Evolutionary conservation across 306 rosid species (phyloP).

Genomic region (Betula pendula): DNA sequence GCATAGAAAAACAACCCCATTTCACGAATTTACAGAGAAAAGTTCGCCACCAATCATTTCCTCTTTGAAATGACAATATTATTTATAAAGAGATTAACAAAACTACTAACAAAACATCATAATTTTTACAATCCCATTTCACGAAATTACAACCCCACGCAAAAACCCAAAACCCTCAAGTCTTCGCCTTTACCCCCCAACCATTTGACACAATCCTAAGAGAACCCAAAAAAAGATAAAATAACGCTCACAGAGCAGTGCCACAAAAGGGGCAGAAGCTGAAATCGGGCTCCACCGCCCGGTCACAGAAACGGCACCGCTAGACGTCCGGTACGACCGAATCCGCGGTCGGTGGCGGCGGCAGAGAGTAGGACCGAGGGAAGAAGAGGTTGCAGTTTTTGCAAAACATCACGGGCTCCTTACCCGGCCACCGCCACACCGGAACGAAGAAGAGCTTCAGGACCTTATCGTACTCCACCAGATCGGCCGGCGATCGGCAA

Average conservation of each 20-base stretch:
- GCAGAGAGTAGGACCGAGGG: constrained; percentile 53
- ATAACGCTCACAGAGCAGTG: constrained; percentile 39
- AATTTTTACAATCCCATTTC: not conserved
- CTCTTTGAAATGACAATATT: too few species aligned
- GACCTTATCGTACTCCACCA: constrained; percentile 79
- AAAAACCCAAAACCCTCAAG: not conserved
- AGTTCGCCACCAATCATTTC: too few species aligned
- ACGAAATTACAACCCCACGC: not conserved
- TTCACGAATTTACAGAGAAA: too few species aligned
- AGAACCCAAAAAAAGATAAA: not conserved
- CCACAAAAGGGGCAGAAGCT: constrained; percentile 87
- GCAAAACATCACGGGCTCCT: constrained; percentile 59
- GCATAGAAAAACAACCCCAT: too few species aligned
- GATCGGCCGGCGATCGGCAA: constrained; percentile 61
- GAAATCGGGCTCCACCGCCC: constrained; percentile 56
- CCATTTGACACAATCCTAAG: not conserved
- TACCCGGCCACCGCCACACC: constrained; percentile 85
- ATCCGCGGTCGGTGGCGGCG: constrained; percentile 25
- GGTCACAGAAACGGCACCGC: constrained; percentile 66
- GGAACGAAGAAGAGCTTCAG: constrained; percentile 84
- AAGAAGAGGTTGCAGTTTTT: constrained; percentile 61
- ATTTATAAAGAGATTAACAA: too few species aligned
- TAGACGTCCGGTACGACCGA: constrained; percentile 16
- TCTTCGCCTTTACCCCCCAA: not conserved
- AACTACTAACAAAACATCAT: not conserved